These are phyloP conservation scores for Lactarius hatsudake DNA, from an alignment of 768 basidiomycete species.

Conservation along the genomic window DNA sequence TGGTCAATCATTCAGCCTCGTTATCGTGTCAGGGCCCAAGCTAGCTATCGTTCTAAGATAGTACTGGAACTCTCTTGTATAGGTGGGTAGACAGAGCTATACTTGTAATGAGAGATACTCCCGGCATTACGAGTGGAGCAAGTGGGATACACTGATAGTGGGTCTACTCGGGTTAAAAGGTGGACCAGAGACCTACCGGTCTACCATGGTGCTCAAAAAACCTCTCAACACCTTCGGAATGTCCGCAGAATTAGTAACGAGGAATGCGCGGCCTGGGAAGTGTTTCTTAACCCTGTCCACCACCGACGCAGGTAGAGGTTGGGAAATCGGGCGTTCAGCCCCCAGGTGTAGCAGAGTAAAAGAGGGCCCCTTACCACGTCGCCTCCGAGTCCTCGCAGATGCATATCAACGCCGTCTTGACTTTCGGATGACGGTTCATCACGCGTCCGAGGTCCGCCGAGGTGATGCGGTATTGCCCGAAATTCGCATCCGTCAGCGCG, in stretches of 20 bases:
- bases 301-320: too few species aligned
- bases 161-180: not conserved
- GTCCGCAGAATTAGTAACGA: slow-evolving; percentile 58
- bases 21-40: not conserved
- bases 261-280: slow-evolving; percentile 58
- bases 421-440: slow-evolving; percentile 61
- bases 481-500: slow-evolving; percentile 70
- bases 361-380: slow-evolving; percentile 43
- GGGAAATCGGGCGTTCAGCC: not conserved
- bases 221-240: slow-evolving; percentile 62
- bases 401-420: slow-evolving; percentile 64
- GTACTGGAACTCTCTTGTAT: too few species aligned
- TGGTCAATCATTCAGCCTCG: not conserved
- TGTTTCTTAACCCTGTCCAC: slow-evolving; percentile 53
- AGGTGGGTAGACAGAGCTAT: too few species aligned
- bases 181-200: slow-evolving; percentile 1
- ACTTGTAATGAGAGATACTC: too few species aligned
- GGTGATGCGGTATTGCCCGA: slow-evolving; percentile 59
- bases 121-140: not conserved
- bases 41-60: too few species aligned
- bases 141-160: not conserved
- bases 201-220: slow-evolving; percentile 45
- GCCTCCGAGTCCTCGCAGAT: slow-evolving; percentile 69
- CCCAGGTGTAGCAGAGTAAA: not conserved
- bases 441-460: slow-evolving; percentile 53